Evolutionary conservation across 148 eudicot genomes (phyloP).

Genomic region (Salicornia ramosissima): DNA sequence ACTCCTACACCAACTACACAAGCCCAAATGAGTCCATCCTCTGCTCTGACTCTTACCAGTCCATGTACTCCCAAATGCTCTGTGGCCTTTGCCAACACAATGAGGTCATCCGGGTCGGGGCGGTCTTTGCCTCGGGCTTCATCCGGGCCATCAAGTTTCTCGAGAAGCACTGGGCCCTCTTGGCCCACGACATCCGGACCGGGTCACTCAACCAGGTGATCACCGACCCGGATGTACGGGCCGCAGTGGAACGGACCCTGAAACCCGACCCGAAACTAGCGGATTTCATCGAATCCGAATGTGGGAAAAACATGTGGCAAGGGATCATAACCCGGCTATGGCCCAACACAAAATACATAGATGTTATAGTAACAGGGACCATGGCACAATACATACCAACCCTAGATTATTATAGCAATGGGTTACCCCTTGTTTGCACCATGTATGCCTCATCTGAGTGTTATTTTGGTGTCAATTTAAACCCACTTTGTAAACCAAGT

Average conservation of each 20-base stretch:
- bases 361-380: constrained; percentile 78
- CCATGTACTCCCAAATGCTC: constrained; percentile 80
- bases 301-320: constrained; percentile 48
- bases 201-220: constrained; percentile 45
- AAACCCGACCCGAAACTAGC: constrained; percentile 62
- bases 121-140: constrained; percentile 82
- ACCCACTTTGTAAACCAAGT: constrained; percentile 67
- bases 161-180: constrained; percentile 52
- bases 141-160: constrained; percentile 74
- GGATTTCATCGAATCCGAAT: constrained; percentile 50
- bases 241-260: constrained; percentile 37
- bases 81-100: constrained; percentile 54
- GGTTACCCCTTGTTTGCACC: constrained; percentile 69
- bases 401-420: constrained; percentile 62
- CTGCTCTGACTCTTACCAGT: constrained; percentile 70
- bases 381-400: constrained; percentile 85
- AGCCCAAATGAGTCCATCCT: constrained; percentile 73
- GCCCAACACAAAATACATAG: constrained; percentile 80
- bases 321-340: constrained; percentile 67
- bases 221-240: constrained; percentile 49
- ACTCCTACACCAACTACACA: constrained; percentile 77
- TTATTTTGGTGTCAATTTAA: constrained; percentile 71
- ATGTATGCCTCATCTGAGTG: constrained; percentile 86
- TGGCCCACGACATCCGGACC: constrained; percentile 45
- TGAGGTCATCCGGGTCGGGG: constrained; percentile 77